Evolutionary conservation across 495 filamentous ascomycete genomes (phyloP).

Genomic region (Neurospora sublineolata): DNA sequence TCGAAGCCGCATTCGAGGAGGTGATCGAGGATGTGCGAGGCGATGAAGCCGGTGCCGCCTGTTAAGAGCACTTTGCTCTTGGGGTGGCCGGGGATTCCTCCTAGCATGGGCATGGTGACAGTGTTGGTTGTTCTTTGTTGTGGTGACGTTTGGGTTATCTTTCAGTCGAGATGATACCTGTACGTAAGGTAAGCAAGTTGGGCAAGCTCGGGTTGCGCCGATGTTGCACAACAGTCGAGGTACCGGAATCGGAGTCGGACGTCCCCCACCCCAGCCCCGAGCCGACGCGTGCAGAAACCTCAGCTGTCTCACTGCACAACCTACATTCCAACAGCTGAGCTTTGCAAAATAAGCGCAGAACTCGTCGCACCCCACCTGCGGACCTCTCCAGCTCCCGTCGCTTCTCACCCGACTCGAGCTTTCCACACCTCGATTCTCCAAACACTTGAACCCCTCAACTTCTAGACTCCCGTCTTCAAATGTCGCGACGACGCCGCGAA

Average conservation of each 20-base stretch:
- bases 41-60: conserved; percentile 33
- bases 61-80: conserved; percentile 17
- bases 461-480: background rate
- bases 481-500: background rate
- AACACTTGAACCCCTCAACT: background rate
- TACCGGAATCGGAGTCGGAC: background rate
- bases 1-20: conserved; percentile 25
- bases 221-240: background rate
- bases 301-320: background rate
- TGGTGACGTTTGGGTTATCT: background rate
- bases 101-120: background rate
- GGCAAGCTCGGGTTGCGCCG: background rate
- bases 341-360: too few relatives aligned
- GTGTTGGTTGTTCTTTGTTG: too few relatives aligned
- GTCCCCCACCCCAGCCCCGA: background rate
- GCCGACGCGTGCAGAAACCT: background rate
- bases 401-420: background rate
- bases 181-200: background rate
- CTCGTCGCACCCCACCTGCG: too few relatives aligned
- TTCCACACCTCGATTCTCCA: background rate
- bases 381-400: too few relatives aligned
- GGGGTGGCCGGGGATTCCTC: background rate
- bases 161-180: background rate
- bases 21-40: conserved; percentile 27
- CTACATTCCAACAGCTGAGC: background rate